A percentile compares a stretch with the other conserved stretches of the same genome.
These are phyloP conservation scores for Pichia phayaonensis DNA, from an alignment of 805 yeast species.

Conservation along the genomic window DNA sequence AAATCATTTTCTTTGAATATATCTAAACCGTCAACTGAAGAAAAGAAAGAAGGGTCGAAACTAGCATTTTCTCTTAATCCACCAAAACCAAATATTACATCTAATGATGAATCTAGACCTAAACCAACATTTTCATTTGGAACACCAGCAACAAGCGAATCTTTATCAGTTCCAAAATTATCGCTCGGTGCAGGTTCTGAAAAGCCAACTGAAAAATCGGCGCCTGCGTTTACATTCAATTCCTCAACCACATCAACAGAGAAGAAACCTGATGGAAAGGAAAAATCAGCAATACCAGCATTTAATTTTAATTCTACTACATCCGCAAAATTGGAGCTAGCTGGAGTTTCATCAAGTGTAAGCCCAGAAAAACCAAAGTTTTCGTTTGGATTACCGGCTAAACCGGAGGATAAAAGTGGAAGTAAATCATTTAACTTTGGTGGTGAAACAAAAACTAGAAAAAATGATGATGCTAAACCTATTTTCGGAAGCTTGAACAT, in stretches of 20 bases:
- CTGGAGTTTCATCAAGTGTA: neutral
- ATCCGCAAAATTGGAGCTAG: neutral
- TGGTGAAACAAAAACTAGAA: neutral
- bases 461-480: neutral
- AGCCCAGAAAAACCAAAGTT: neutral
- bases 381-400: neutral
- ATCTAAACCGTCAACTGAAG: neutral
- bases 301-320: neutral
- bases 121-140: neutral
- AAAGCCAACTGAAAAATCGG: neutral
- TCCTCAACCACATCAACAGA: neutral
- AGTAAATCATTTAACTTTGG: neutral
- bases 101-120: neutral
- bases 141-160: neutral
- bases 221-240: neutral
- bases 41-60: neutral
- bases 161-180: neutral
- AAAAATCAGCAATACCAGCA: neutral
- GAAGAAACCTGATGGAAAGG: neutral
- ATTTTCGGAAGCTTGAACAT: neutral
- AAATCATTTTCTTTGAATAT: neutral
- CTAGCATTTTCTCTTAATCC: neutral
- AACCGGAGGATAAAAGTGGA: neutral
- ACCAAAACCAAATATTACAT: neutral
- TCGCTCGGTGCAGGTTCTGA: neutral